Base-by-base conservation (phyloP, 768 basidiomycete species). In the Amanita brunnescens region DNA sequence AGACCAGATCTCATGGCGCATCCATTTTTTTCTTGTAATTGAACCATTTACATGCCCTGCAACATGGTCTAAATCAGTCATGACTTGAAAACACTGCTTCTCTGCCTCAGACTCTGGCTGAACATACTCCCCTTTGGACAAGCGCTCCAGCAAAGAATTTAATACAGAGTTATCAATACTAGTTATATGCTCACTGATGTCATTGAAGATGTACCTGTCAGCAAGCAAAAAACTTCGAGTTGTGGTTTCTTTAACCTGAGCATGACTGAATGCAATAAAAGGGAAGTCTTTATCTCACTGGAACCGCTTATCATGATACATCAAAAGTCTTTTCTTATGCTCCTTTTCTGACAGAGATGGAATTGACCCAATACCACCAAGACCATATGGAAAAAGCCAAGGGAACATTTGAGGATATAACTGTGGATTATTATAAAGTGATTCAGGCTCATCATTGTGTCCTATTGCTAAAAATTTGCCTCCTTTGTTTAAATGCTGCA, bases 341-440 rank as follows among this genome's bases (percentile, higher is more conserved):
- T 68, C 69, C 1, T 60, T 55, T 21, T 62, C 60, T 43, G 67
- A 51, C 51, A 30, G 41, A 30, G 43, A 16, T 10, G 9, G 24
- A 7, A 44, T 57, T 1, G 20, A 18, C 24, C 55, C 58, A n/a
- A 57, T 42, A 2, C 56, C 54, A 5, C 62, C 62, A 14, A 59
- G 10, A 0, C 69, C 67, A 57, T 68, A 71, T 0, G 67, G 69
- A 55, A 65, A 73, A 0, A 70, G 56, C 67, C 67, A 70, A 0
- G 69, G 70, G 59, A 69, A 29, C 26, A 29, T 29, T 29, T 29
- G 26, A 7, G 72, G 68, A 55, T 70, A 74, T 18, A 70, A 46
- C 3, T 54, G 45, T 5, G 66, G 62, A 55, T 75, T 71, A 6
- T 67, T 51, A 24, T 61, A 72, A 9, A 68, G 62, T 6, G 62